Percentiles rank a stretch among this genome's conserved stretches.
phyloP scores from a whole-genome alignment of 176 grass and related monocot species.

The Carex pumila region DNA sequence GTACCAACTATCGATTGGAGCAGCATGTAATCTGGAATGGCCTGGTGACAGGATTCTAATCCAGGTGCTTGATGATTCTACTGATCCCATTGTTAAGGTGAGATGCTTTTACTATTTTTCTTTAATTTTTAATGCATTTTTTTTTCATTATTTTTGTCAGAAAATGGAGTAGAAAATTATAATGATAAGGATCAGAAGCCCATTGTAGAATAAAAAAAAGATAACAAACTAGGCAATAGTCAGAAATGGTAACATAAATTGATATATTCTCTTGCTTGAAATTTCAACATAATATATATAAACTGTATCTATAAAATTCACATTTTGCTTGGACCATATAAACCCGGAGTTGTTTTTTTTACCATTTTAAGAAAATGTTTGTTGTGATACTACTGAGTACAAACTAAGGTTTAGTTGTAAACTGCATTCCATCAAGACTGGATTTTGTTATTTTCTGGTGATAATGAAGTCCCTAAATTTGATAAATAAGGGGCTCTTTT shows the following conservation, averaged over 20 bases:
- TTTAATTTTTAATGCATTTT: background rate
- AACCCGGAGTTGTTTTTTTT: background rate
- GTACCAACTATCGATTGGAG: conserved; percentile 36
- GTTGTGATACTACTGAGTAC: background rate
- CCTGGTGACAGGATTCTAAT: conserved; percentile 34
- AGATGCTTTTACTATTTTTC: background rate
- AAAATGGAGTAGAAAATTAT: too few relatives aligned
- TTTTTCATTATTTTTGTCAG: too few relatives aligned
- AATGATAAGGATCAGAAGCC: too few relatives aligned
- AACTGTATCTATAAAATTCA: background rate
- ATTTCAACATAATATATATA: background rate
- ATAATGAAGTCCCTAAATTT: background rate
- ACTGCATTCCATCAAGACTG: background rate
- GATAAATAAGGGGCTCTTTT: background rate
- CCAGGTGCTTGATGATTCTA: conserved; percentile 55
- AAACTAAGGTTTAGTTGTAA: background rate
- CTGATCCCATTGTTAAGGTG: conserved; percentile 34
- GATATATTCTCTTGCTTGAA: background rate
- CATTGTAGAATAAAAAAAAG: background rate
- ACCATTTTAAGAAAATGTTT: background rate
- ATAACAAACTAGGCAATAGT: background rate
- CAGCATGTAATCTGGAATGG: conserved; percentile 29
- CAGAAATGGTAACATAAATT: background rate
- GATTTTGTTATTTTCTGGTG: background rate
- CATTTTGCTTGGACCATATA: background rate